Base-by-base conservation (phyloP, 179 eudicot species). In the Camellia oleifera region DNA sequence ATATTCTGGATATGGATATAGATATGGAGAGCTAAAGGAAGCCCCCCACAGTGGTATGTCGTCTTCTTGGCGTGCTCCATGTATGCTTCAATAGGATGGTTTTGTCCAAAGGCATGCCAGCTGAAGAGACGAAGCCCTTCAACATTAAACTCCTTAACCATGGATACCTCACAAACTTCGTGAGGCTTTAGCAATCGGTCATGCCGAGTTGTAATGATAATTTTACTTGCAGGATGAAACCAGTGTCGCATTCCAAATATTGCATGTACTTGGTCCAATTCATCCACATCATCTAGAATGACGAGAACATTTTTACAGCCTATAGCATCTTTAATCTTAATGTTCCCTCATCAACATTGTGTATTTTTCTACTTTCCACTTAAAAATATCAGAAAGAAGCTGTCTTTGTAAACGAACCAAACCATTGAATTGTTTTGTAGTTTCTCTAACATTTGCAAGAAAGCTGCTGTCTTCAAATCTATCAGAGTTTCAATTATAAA, bases 201-300 rank as follows among this genome's bases (percentile, higher is more conserved):
- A 15, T 74, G 5, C 26, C 78, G 65, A 46, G 78, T 80, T 42
- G 79, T 81, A 56, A 81, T 76, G 69, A 81, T 75, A 72, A 81
- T 81, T 75, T 42, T 75, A 23, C 79, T 81, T 69, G 80, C 83
- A 0, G 42, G 32, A 60, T 18, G 17, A 76, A 81, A 60, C 83
- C 69, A 56, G 45, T 72, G 50, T 7, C 66, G 76, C 15, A 7
- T n/a, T 68, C 79, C 80, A 45, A 67, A 5, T 17, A 76, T 7
- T 40, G 46, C 57, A 7, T 67, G 14, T 75, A 76, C 17, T 5
- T 79, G 83, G 32, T 46, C 56, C 18, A 67, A 0, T 40, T 67
- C 12, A 60, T 75, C 74, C 8, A 81, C 74, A 67, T 76, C 83
- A 68, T 81, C 83, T 52, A 81, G 68, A 65, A 81, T 69, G 10